phyloP scores from a whole-genome alignment of 202 grass and related monocot species.

The Saccharum hybrid region DNA sequence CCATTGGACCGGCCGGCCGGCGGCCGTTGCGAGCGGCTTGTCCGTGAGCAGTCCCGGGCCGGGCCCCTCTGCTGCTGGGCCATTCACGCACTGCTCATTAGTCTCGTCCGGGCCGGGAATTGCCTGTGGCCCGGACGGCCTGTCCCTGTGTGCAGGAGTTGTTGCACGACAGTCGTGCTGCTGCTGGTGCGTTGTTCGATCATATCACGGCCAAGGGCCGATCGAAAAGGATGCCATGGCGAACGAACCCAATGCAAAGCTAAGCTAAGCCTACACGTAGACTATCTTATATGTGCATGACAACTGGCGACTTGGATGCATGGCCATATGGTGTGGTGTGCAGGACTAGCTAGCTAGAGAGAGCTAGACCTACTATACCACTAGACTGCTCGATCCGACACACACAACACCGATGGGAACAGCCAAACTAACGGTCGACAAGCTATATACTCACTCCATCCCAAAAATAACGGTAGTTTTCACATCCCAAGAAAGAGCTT shows the following conservation, averaged over 20 bases:
- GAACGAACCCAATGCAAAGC: not conserved
- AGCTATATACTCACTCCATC: not conserved
- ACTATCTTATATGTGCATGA: not conserved
- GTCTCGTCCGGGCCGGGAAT: not conserved
- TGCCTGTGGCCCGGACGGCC: not conserved
- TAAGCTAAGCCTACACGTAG: not conserved
- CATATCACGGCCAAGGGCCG: not conserved
- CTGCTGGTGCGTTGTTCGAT: not conserved
- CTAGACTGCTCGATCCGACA: not conserved
- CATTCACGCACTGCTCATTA: not conserved
- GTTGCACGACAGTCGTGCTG: not conserved
- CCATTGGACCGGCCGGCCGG: not conserved
- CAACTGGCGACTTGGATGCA: not conserved
- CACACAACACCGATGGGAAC: slow-evolving; percentile 22
- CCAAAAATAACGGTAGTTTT: too few relatives aligned
- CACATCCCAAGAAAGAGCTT: too few relatives aligned
- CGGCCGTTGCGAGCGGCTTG: slow-evolving; percentile 48
- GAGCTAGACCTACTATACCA: not conserved
- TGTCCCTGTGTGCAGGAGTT: not conserved
- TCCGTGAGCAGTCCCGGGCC: slow-evolving; percentile 42
- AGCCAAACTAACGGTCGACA: slow-evolving; percentile 41
- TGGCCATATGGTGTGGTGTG: not conserved
- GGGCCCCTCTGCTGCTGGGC: not conserved
- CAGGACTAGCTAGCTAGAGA: not conserved
- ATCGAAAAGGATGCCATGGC: slow-evolving; percentile 16